Conservation (phyloP, 2,329 filamentous ascomycete genomes). For the Diaporthe australafricana region DNA sequence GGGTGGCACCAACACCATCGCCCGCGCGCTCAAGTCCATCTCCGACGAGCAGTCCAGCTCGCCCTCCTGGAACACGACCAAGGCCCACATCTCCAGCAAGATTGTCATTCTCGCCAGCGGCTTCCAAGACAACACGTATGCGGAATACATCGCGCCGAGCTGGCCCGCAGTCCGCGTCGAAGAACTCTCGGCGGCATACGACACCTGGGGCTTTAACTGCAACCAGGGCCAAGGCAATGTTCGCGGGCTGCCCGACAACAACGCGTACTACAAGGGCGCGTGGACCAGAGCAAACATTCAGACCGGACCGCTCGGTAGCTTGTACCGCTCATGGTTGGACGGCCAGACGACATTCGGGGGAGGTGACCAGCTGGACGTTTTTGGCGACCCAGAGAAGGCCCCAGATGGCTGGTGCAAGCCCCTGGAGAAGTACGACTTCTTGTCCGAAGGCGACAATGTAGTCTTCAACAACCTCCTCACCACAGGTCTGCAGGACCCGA, state of each 20-base stretch:
- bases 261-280: conserved; percentile 8
- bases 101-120: conserved; percentile 20
- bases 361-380: conserved; percentile 12
- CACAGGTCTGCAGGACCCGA: conserved; percentile 8
- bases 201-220: conserved; percentile 17
- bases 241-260: conserved; percentile 2
- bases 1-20: not conserved
- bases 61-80: not conserved
- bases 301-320: not conserved
- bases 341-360: conserved; percentile 6
- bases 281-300: conserved; percentile 13
- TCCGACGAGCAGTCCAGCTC: not conserved
- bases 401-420: not conserved
- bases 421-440: conserved; percentile 12
- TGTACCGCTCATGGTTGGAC: conserved; percentile 19
- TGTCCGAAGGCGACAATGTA: conserved; percentile 15
- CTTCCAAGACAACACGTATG: conserved; percentile 25
- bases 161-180: conserved; percentile 10
- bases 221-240: conserved; percentile 12
- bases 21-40: not conserved
- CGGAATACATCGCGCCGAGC: conserved; percentile 12
- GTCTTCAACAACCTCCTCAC: conserved; percentile 9
- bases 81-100: not conserved
- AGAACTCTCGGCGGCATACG: not conserved
- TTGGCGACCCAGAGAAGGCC: not conserved